These are phyloP conservation scores for Tricholoma bakamatsutake DNA, from an alignment of 768 basidiomycete genomes.

Conservation along the genomic window DNA sequence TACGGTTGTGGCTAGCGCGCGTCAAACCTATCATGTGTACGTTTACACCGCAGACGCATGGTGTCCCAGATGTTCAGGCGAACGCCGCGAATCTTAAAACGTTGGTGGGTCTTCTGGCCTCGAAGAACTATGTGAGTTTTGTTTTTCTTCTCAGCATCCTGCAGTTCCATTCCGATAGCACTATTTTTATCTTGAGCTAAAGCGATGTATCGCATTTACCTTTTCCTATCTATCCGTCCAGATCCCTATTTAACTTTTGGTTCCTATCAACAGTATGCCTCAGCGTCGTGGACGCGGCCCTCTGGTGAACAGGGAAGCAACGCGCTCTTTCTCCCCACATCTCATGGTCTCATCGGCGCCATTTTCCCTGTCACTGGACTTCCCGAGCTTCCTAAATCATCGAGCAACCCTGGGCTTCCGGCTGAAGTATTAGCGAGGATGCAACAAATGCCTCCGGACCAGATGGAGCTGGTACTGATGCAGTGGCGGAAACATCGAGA, in stretches of 20 bases:
- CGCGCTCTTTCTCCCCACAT: slow-evolving; percentile 39
- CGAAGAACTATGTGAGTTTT: slow-evolving; percentile 40
- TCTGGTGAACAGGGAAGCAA: slow-evolving; percentile 37
- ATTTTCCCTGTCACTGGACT: slow-evolving; percentile 48
- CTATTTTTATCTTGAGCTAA: neutral
- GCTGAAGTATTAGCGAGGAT: neutral
- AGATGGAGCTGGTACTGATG: neutral
- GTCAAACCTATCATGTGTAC: slow-evolving; percentile 35
- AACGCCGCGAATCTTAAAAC: slow-evolving; percentile 40
- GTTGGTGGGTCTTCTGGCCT: slow-evolving; percentile 35
- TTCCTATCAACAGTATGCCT: slow-evolving; percentile 36
- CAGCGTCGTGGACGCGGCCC: slow-evolving; percentile 43
- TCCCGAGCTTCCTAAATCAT: slow-evolving; percentile 39
- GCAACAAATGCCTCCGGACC: neutral
- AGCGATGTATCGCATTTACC: neutral
- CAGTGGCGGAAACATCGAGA: neutral
- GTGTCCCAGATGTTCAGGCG: slow-evolving; percentile 24
- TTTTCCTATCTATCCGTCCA: neutral
- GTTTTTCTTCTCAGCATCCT: neutral
- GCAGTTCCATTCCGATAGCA: neutral
- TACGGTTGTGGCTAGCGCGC: slow-evolving; percentile 44
- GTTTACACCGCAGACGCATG: slow-evolving; percentile 27
- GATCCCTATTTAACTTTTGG: neutral
- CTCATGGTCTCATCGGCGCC: slow-evolving; percentile 33
- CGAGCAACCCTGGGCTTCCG: neutral